Evolutionary conservation across 192 early-diverging fungal genomes (phyloP).

Genomic region (Phycomyces blakesleeanus): DNA sequence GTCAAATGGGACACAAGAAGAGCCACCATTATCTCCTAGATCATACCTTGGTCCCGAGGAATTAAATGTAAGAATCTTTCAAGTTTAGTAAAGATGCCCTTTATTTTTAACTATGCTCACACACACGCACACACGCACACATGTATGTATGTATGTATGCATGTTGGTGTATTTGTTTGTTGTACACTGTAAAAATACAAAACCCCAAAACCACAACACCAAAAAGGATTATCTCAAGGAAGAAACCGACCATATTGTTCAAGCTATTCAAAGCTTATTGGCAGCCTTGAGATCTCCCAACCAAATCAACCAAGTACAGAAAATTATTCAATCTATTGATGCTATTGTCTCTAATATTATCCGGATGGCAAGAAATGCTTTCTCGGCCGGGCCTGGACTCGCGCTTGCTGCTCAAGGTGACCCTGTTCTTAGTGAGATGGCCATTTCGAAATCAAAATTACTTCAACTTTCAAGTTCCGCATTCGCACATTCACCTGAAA

Average conservation of each 20-base stretch:
- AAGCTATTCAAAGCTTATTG: constrained; percentile 69
- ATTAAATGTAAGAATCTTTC: constrained; percentile 29
- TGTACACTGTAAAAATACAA: too few relatives aligned
- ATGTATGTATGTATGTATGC: too few relatives aligned
- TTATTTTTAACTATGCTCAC: constrained; percentile 26
- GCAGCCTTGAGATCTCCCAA: constrained; percentile 46
- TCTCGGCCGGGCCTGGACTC: constrained; percentile 33
- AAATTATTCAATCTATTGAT: constrained; percentile 28
- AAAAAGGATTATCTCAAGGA: constrained; percentile 55
- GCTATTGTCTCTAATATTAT: constrained; percentile 49
- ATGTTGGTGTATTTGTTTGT: too few relatives aligned
- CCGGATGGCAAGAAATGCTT: constrained; percentile 37
- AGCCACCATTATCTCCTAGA: not conserved
- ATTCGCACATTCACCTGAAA: constrained; percentile 39
- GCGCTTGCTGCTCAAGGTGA: constrained; percentile 39
- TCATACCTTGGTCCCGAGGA: not conserved
- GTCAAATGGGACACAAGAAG: constrained; percentile 9
- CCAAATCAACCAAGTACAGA: constrained; percentile 35
- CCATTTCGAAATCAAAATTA: constrained; percentile 47
- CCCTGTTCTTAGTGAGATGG: constrained; percentile 53
- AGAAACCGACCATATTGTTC: constrained; percentile 72
- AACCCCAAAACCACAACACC: too few relatives aligned
- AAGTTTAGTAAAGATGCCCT: constrained; percentile 41
- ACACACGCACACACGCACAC: too few relatives aligned
- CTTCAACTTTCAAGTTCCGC: constrained; percentile 53